A percentile compares a stretch with the other conserved stretches of the same genome.
Evolutionary conservation across 2,329 filamentous ascomycete species (phyloP).

Genomic region (Tolypocladium pustulatum): DNA sequence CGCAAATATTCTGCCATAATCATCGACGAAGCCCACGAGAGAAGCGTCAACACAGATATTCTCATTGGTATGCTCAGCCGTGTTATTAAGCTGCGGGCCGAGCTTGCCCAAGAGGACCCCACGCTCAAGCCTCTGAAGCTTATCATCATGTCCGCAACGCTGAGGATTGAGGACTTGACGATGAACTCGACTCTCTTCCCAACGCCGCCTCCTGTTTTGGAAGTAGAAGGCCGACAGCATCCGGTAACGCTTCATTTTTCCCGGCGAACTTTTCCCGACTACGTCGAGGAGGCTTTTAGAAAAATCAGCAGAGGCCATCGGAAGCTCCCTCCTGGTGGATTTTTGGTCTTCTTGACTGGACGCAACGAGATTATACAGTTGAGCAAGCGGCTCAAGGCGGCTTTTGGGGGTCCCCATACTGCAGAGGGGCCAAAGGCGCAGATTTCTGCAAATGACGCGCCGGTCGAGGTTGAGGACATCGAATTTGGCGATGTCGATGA

Average conservation of each 20-base stretch:
- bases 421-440: slow-evolving; percentile 56
- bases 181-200: slow-evolving; percentile 74
- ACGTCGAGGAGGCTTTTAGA: slow-evolving; percentile 78
- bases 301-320: slow-evolving; percentile 83
- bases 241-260: slow-evolving; percentile 86
- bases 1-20: slow-evolving; percentile 88
- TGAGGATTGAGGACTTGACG: slow-evolving; percentile 83
- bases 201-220: slow-evolving; percentile 67
- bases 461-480: slow-evolving; percentile 76
- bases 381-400: slow-evolving; percentile 65
- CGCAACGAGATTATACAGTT: slow-evolving; percentile 83
- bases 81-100: slow-evolving; percentile 73
- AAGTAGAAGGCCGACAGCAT: slow-evolving; percentile 86
- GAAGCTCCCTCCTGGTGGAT: slow-evolving; percentile 81
- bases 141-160: slow-evolving; percentile 95
- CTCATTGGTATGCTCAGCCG: slow-evolving; percentile 95
- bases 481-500: slow-evolving; percentile 68
- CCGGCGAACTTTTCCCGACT: slow-evolving; percentile 72
- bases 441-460: slow-evolving; percentile 66
- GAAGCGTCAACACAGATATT: slow-evolving; percentile 96
- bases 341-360: slow-evolving; percentile 89
- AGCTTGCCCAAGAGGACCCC: slow-evolving; percentile 62
- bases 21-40: slow-evolving; percentile 94
- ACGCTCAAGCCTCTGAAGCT: slow-evolving; percentile 74
- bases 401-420: slow-evolving; percentile 48